Percentiles rank a stretch among this genome's conserved stretches.
Conservation (phyloP, 1,284 basidiomycete genomes). For the Lentinus polychrous region DNA sequence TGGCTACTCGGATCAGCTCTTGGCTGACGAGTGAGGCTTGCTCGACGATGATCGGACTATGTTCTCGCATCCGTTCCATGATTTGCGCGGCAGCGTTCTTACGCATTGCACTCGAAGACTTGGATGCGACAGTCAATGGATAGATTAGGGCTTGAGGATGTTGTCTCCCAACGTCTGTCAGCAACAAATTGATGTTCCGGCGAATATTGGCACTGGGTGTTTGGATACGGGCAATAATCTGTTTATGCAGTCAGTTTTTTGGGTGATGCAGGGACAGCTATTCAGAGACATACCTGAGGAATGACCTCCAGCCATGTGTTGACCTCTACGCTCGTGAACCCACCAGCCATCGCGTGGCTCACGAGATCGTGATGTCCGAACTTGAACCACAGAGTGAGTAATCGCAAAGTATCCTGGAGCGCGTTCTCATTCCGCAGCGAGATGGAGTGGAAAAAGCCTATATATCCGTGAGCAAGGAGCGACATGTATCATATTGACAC, state of each 20-base stretch:
- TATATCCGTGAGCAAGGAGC: not conserved
- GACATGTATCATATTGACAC: conserved; percentile 8
- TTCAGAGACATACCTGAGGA: conserved; percentile 63
- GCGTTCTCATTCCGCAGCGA: conserved; percentile 86
- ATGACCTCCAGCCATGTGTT: conserved; percentile 99
- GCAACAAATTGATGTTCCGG: conserved; percentile 83
- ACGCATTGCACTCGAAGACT: conserved; percentile 84
- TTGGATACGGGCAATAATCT: conserved; percentile 99
- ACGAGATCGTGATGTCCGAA: conserved; percentile 92
- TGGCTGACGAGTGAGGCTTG: conserved; percentile 93
- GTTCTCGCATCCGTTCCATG: conserved; percentile 93
- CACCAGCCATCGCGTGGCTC: conserved; percentile 83
- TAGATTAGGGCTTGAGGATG: conserved; percentile 99
- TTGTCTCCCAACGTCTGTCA: conserved; percentile 91
- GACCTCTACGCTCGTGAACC: conserved; percentile 87
- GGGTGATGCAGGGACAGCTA: not conserved
- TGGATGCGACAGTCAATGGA: conserved; percentile 95
- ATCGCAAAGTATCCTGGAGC: conserved; percentile 89
- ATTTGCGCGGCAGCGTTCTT: conserved; percentile 83
- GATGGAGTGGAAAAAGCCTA: conserved; percentile 96
- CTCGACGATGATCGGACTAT: conserved; percentile 84
- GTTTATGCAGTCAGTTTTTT: not conserved
- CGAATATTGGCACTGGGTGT: conserved; percentile 87
- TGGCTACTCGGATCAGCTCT: conserved; percentile 96
- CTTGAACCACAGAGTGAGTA: conserved; percentile 98